Conservation (phyloP, 306 rosid species). For the Astragalus membranaceus region DNA sequence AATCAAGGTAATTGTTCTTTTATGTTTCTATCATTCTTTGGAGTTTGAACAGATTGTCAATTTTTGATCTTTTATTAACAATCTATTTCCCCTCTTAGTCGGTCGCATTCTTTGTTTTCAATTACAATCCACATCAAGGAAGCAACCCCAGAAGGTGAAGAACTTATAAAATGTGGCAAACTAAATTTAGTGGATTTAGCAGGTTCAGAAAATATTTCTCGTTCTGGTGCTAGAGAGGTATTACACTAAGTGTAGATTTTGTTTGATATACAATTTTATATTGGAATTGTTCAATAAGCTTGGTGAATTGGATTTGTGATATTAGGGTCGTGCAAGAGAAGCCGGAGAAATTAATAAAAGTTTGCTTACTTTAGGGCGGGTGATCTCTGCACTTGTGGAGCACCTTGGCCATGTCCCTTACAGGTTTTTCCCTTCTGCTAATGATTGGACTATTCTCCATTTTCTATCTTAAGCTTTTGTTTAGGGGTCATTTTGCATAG, state of each 20-base stretch:
- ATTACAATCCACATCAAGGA: slow-evolving; percentile 96
- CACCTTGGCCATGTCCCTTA: slow-evolving; percentile 97
- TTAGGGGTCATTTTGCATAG: background rate
- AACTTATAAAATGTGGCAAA: slow-evolving; percentile 92
- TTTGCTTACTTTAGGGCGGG: slow-evolving; percentile 91
- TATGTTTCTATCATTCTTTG: background rate
- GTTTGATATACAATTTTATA: background rate
- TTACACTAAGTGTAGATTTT: background rate
- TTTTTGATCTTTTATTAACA: background rate
- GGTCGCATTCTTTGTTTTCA: slow-evolving; percentile 93
- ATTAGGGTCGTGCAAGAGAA: slow-evolving; percentile 95
- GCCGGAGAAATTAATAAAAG: slow-evolving; percentile 99
- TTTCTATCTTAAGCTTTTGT: background rate
- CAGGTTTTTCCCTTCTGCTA: slow-evolving; percentile 40
- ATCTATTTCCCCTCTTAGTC: slow-evolving; percentile 43
- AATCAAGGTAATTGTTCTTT: slow-evolving; percentile 57
- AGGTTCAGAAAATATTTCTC: slow-evolving; percentile 95
- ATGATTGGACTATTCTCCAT: background rate
- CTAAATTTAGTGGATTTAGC: slow-evolving; percentile 93
- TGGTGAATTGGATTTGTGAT: background rate
- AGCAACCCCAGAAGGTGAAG: slow-evolving; percentile 98
- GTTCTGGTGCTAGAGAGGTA: slow-evolving; percentile 99
- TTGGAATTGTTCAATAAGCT: background rate
- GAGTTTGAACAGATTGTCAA: background rate
- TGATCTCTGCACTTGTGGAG: slow-evolving; percentile 89